Evolutionary conservation across 75 land plant species (phyloP).

Genomic region (Picea sitchensis): DNA sequence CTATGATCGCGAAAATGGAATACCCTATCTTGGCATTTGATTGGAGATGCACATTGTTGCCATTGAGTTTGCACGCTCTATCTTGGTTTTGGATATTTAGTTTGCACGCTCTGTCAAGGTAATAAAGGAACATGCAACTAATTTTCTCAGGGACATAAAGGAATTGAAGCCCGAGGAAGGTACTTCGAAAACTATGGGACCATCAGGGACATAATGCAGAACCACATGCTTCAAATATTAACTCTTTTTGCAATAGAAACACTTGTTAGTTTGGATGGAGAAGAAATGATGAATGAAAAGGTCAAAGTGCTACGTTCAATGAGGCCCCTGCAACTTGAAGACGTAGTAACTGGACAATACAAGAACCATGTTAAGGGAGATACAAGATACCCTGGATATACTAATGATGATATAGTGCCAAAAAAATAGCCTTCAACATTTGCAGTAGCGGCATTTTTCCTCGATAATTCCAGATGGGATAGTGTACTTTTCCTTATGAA

Average conservation of each 20-base stretch:
- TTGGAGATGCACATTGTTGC: no score
- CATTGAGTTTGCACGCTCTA: no score
- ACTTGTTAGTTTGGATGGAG: constrained; percentile 87
- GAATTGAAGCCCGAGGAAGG: constrained; percentile 93
- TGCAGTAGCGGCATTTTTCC: constrained; percentile 96
- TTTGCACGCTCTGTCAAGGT: constrained; percentile 46
- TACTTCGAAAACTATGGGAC: no score
- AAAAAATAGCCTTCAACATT: constrained; percentile 87
- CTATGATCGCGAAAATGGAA: no score
- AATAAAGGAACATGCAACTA: constrained; percentile 90
- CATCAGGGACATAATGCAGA: constrained; percentile 52
- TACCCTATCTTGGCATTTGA: no score
- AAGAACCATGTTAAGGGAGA: no score
- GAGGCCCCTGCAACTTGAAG: constrained; percentile 16
- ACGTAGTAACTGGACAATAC: no score
- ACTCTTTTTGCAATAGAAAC: constrained; percentile 97
- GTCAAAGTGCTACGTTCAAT: constrained; percentile 94
- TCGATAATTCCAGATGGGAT: constrained; percentile 97
- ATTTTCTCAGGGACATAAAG: constrained; percentile 97
- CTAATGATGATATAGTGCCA: constrained; percentile 83
- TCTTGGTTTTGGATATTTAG: no score
- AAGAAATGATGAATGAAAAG: constrained; percentile 96
- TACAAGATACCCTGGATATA: no score
- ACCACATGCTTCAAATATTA: constrained; percentile 82
- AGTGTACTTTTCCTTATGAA: constrained; percentile 97